Evolutionary conservation across 805 yeast genomes (phyloP), one percentile per base, ranked within the genome.

Genomic region (Candida boidinii): DNA sequence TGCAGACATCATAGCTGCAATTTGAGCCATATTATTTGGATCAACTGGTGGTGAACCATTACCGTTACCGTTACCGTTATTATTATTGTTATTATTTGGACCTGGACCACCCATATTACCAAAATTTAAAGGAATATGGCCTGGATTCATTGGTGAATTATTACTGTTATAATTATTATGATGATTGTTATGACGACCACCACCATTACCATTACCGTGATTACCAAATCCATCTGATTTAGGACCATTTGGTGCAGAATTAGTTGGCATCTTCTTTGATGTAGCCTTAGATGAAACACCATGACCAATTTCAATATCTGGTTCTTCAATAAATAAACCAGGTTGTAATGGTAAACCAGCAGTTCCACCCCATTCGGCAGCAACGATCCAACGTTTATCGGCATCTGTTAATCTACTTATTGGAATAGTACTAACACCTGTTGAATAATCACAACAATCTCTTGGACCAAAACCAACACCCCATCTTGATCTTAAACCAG

Each of bases 401-500:
- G 96, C 95, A 38, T 92, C 98, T 0, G 98, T 92, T 45, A 92
- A 68, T 48, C 96, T 73, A 38, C 73, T 73, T 31, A 92, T 62
- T 12, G 97, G 96, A 39, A 92, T 86, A 23, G 87, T 73, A 39
- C 95, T 81, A 24, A 79, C 69, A 40, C 98, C 98, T 37, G 79
- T 79, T 51, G 79, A 88, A 58, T 92, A 92, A 58, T 92, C 94
- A 56, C 95, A 85, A 64, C 97, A 90, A 56, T 92, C 97, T 64
- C 98, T 76, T 34, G 98, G 98, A 4, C 98, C 98, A 51, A 83
- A 92, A 1, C 98, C 98, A 41, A 92, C 97, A 44, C 97, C 98
- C 98, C 98, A 92, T 53, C 96, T 73, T 4, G 94, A 84, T 59
- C 97, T 74, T 45, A 92, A 64, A 23, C 61, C 54, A 40, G 77